A percentile compares a stretch with the other conserved stretches of the same genome.
Evolutionary conservation across 2,329 filamentous ascomycete genomes (phyloP).

Genomic region (Tolypocladium sp.): DNA sequence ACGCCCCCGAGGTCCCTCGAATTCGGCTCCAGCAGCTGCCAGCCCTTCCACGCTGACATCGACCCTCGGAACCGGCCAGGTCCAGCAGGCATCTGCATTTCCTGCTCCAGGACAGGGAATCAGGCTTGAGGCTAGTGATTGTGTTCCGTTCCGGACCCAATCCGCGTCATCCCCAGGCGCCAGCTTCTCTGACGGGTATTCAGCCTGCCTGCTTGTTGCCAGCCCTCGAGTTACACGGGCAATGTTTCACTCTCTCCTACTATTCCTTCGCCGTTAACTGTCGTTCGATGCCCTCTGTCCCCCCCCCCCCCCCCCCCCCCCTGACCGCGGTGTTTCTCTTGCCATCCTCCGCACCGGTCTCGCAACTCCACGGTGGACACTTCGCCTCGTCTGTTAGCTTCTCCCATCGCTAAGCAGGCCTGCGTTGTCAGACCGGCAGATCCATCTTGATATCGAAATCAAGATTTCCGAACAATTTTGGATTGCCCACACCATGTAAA

Average conservation of each 20-base stretch:
- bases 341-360: background rate
- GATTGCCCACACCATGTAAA: slow-evolving; percentile 8
- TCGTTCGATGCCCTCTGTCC: slow-evolving; percentile 5
- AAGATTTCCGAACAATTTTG: background rate
- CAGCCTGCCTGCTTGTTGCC: slow-evolving; percentile 6
- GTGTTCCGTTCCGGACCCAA: background rate
- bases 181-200: background rate
- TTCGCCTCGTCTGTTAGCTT: background rate
- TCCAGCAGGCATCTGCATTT: background rate
- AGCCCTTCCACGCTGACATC: background rate
- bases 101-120: background rate
- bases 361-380: background rate
- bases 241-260: slow-evolving; percentile 14
- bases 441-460: background rate
- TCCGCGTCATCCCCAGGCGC: background rate
- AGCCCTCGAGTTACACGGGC: slow-evolving; percentile 13
- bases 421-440: background rate
- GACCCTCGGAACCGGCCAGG: background rate
- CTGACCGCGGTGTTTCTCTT: background rate
- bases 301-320: background rate
- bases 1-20: background rate
- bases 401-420: background rate
- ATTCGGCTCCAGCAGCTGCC: background rate
- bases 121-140: background rate
- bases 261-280: slow-evolving; percentile 7